Conservation (phyloP, 768 basidiomycete genomes). For the Tricholoma sp. region DNA sequence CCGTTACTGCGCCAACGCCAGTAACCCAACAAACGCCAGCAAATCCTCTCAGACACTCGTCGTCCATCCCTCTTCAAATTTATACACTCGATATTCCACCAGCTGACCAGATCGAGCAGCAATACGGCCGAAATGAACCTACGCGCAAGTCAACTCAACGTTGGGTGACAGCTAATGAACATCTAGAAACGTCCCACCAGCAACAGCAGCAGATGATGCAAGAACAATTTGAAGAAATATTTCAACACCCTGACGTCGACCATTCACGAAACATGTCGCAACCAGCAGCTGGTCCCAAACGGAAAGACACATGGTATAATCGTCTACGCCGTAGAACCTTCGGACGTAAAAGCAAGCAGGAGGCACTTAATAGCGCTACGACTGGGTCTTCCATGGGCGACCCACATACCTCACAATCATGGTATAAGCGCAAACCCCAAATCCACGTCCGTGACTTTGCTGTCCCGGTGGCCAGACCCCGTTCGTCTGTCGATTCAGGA, state of each 20-base stretch:
- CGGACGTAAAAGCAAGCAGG: constrained; percentile 5
- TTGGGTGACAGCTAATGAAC: constrained; percentile 36
- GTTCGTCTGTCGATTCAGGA: constrained; percentile 17
- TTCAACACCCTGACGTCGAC: constrained; percentile 5
- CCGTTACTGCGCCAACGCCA: background rate
- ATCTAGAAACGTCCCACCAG: constrained; percentile 21
- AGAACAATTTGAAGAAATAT: background rate
- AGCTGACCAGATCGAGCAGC: constrained; percentile 21
- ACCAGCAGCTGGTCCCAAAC: constrained; percentile 21
- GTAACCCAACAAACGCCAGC: constrained; percentile 6
- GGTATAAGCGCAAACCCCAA: constrained; percentile 24
- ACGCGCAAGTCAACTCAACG: constrained; percentile 19
- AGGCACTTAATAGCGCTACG: constrained; percentile 14
- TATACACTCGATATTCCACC: constrained; percentile 31
- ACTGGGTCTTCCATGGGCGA: constrained; percentile 2
- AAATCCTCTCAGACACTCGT: background rate
- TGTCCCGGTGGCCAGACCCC: constrained; percentile 12
- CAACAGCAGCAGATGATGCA: constrained; percentile 1
- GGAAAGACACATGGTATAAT: constrained; percentile 37
- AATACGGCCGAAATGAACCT: constrained; percentile 15
- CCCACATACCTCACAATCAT: constrained; percentile 18
- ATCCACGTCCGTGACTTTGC: constrained; percentile 19
- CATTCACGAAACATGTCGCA: constrained; percentile 10
- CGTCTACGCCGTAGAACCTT: constrained; percentile 28
- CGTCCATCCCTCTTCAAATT: constrained; percentile 18